Evolutionary conservation across 148 eudicot genomes (phyloP), one percentile per base, ranked within the genome.

Genomic region (Vaccinium macrocarpon): DNA sequence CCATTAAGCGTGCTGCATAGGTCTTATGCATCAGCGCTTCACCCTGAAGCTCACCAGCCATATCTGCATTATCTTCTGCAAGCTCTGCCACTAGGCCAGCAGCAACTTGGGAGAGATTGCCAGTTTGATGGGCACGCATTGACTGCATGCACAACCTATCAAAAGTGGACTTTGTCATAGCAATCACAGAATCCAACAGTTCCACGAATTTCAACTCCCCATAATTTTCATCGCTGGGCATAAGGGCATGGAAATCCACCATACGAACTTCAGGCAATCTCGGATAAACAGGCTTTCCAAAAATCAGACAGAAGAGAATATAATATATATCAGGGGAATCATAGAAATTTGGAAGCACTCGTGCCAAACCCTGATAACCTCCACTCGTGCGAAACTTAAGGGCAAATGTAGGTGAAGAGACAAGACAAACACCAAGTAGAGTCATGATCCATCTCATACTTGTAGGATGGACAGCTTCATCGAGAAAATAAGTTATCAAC

Each of bases 361-460:
- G 87, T 72, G 93, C 86, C 88, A 97, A 91, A 84, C 94, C 97
- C 88, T 94, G 98, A 89, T 95, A 95, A 55, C 98, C 98, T 52
- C 95, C 98, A 93, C 95, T 93, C 5, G 94, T 87, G 73, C 98
- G 96, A 88, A 97, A 97, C 79, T 91, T 95, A 42, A 93, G 93
- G 57, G 97, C 92, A 91, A 97, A 97, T 55, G 97, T 93, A 53
- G 98, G 98, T 70, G 98, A 97, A 64, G 98, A 94, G 71, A 95
- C 91, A 83, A 97, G 98, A 88, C 95, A 95, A 84, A 97, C 99
- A 79, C 99, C 99, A 78, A 97, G 95, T 88, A 97, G 96, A 76
- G 98, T 97, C 98, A 95, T 95, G 85, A 97, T 90, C 99, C 98
- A 97, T 82, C 99, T 93, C 98, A 97, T 97, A 88, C 98, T 97